Percentiles rank a stretch among this genome's conserved stretches.
phyloP scores from a whole-genome alignment of 1,139 yeast species.

The Geotrichum siamense region DNA sequence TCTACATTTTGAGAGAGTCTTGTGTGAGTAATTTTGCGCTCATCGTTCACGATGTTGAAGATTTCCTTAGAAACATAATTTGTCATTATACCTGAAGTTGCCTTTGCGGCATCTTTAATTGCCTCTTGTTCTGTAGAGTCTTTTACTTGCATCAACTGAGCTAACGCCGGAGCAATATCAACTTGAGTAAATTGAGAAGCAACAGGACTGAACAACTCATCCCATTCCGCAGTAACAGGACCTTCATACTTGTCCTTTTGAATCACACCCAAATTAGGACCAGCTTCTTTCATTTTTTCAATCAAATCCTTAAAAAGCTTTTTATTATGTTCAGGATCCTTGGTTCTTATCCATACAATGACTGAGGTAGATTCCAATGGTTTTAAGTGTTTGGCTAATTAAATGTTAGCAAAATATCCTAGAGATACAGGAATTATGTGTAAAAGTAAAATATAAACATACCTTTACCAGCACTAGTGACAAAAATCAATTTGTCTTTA shows the following conservation, averaged over 20 bases:
- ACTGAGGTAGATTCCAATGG: conserved; percentile 47
- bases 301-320: conserved; percentile 57
- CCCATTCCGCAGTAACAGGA: conserved; percentile 71
- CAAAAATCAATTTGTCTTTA: conserved; percentile 51
- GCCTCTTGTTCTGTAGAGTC: conserved; percentile 70
- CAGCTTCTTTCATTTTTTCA: conserved; percentile 42
- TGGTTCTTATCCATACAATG: conserved; percentile 69
- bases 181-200: conserved; percentile 35
- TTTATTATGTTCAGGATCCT: conserved; percentile 71
- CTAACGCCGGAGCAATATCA: conserved; percentile 53
- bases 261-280: conserved; percentile 52
- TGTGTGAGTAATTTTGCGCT: conserved; percentile 63
- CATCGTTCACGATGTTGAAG: conserved; percentile 84
- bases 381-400: conserved; percentile 60
- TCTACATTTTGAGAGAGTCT: conserved; percentile 73
- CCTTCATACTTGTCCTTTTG: conserved; percentile 75
- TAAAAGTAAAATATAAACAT: background rate
- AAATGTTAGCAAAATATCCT: conserved; percentile 10
- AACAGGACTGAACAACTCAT: conserved; percentile 33
- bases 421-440: conserved; percentile 7
- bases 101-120: conserved; percentile 64
- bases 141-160: conserved; percentile 60
- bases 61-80: conserved; percentile 80
- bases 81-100: conserved; percentile 70
- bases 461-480: conserved; percentile 74